These are phyloP conservation scores for Cylindrodendrum hubeiense DNA, from an alignment of 2,329 filamentous ascomycete genomes.

Conservation along the genomic window DNA sequence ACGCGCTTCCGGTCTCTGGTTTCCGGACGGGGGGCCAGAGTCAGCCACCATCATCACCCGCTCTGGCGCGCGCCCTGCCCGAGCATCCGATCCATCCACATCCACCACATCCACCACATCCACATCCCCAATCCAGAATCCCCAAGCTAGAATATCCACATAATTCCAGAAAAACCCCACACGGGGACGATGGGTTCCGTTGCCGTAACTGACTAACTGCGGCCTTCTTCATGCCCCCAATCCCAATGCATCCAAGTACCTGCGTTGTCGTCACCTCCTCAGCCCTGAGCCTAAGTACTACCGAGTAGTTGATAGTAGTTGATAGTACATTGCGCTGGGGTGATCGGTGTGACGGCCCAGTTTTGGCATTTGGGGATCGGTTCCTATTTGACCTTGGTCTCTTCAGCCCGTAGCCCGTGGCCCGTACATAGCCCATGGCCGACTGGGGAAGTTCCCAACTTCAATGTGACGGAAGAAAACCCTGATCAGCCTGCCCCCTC, in stretches of 20 bases:
- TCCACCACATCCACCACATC: no score
- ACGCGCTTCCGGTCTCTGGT: constrained; percentile 35
- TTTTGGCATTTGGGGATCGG: constrained; percentile 25
- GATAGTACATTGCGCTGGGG: no score
- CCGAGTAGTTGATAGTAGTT: no score
- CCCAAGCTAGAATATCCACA: no score
- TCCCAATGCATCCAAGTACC: neutral
- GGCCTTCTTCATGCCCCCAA: neutral
- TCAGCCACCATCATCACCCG: neutral
- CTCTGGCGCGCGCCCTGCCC: neutral
- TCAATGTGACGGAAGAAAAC: neutral
- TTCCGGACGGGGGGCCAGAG: constrained; percentile 22
- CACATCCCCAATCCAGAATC: neutral
- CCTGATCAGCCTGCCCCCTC: constrained; percentile 4
- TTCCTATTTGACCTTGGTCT: constrained; percentile 21
- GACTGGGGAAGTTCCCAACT: constrained; percentile 21
- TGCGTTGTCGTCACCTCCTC: constrained; percentile 10
- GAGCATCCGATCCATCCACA: constrained; percentile 8
- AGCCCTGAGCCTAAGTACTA: constrained; percentile 1
- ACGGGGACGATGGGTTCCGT: neutral
- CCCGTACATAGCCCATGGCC: neutral
- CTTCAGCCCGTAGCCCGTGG: neutral
- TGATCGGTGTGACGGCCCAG: constrained; percentile 13
- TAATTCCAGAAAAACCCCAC: neutral
- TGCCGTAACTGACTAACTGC: neutral